A percentile compares a stretch with the other conserved stretches of the same genome.
These are phyloP conservation scores for Vanderwaltozyma tropicalis DNA, from an alignment of 805 yeast species.

Conservation along the genomic window DNA sequence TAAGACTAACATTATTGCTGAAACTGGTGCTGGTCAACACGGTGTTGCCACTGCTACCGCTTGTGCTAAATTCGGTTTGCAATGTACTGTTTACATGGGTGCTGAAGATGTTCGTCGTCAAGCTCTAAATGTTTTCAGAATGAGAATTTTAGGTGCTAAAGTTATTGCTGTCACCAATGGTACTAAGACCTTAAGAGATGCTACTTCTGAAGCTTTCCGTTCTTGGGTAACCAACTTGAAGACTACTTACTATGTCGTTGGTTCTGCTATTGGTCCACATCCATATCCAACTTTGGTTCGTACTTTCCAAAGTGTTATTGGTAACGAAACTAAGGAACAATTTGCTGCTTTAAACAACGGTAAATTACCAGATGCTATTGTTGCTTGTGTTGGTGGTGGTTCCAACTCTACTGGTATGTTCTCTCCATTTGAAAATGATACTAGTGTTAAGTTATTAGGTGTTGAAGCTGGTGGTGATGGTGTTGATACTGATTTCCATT, in stretches of 20 bases:
- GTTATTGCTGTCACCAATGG: slow-evolving; percentile 92
- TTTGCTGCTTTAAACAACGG: slow-evolving; percentile 71
- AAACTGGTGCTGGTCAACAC: slow-evolving; percentile 90
- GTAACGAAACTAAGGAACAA: slow-evolving; percentile 87
- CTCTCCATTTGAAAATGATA: slow-evolving; percentile 81
- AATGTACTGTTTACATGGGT: slow-evolving; percentile 96
- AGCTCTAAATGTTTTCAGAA: slow-evolving; percentile 94
- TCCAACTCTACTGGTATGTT: slow-evolving; percentile 95
- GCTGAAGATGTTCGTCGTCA: slow-evolving; percentile 98
- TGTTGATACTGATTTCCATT: slow-evolving; percentile 73
- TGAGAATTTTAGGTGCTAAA: slow-evolving; percentile 91
- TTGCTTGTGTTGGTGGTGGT: slow-evolving; percentile 99
- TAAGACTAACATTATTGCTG: slow-evolving; percentile 69
- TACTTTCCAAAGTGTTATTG: slow-evolving; percentile 96
- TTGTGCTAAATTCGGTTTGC: slow-evolving; percentile 83
- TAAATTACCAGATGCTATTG: slow-evolving; percentile 82
- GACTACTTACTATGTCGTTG: slow-evolving; percentile 89
- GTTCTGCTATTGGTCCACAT: slow-evolving; percentile 98
- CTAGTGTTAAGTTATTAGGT: slow-evolving; percentile 71
- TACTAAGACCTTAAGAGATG: slow-evolving; percentile 92
- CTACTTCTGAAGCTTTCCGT: slow-evolving; percentile 94
- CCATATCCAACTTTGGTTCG: slow-evolving; percentile 97
- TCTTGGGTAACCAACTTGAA: slow-evolving; percentile 84
- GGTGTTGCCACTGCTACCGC: slow-evolving; percentile 93
- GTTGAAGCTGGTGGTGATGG: slow-evolving; percentile 99